Evolutionary conservation across 352 stramenopile genomes (phyloP).

Genomic region (Phytophthora agathidicida): DNA sequence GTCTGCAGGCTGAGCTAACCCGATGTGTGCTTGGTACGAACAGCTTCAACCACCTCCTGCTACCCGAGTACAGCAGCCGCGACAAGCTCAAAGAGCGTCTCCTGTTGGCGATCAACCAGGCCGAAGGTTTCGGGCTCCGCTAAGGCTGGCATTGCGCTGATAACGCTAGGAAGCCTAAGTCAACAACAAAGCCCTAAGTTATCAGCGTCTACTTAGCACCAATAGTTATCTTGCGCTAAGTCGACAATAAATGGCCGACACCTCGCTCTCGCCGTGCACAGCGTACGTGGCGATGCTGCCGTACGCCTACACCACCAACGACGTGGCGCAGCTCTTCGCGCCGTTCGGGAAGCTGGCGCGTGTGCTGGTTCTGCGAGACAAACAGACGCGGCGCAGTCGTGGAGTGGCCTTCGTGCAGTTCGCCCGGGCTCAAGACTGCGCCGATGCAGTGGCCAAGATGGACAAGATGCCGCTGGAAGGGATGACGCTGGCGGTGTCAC

Average conservation of each 20-base stretch:
- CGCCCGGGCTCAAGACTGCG: constrained; percentile 66
- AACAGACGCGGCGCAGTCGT: constrained; percentile 69
- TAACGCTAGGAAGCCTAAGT: neutral
- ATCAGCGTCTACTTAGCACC: neutral
- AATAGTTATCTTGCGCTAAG: neutral
- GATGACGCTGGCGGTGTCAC: constrained; percentile 64
- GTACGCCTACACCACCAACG: constrained; percentile 88
- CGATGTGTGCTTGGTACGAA: constrained; percentile 9
- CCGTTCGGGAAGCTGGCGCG: constrained; percentile 77
- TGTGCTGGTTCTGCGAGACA: constrained; percentile 80
- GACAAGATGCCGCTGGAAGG: constrained; percentile 67
- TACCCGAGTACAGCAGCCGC: constrained; percentile 78
- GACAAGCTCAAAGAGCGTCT: constrained; percentile 87
- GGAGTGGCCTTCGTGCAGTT: constrained; percentile 90
- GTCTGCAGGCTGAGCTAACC: constrained; percentile 6
- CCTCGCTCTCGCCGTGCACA: constrained; percentile 42
- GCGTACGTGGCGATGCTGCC: constrained; percentile 90
- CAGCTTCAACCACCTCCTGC: constrained; percentile 89
- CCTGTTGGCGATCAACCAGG: constrained; percentile 80
- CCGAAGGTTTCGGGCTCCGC: constrained; percentile 83
- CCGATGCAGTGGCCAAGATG: constrained; percentile 56
- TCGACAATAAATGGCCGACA: neutral
- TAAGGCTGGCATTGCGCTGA: constrained; percentile 30
- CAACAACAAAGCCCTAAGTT: neutral
- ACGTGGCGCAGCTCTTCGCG: constrained; percentile 86